A percentile compares a stretch with the other conserved stretches of the same genome.
Conservation (phyloP, 345 rosid species). For the Dipteronia sinensis region DNA sequence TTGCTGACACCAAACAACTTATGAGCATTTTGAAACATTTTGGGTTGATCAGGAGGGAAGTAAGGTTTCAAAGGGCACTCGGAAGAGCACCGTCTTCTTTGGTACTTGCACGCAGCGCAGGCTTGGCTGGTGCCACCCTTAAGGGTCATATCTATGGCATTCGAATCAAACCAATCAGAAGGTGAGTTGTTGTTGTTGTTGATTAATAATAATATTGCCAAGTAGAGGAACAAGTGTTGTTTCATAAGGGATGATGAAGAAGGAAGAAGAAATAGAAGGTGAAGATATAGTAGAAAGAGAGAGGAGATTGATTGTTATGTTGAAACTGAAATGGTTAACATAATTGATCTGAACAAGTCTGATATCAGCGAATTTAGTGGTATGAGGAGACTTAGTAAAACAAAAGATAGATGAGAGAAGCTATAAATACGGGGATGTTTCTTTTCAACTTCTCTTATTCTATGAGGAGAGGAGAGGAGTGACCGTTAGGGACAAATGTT, state of each 20-base stretch:
- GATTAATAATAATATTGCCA: not conserved
- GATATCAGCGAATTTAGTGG: constrained; percentile 51
- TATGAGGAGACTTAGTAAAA: constrained; percentile 43
- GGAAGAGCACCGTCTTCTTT: constrained; percentile 62
- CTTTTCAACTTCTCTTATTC: not conserved
- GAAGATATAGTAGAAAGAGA: not conserved
- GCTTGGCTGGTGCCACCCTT: constrained; percentile 92
- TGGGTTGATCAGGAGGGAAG: constrained; percentile 79
- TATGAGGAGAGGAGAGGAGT: no score
- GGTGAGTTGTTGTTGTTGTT: not conserved
- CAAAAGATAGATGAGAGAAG: constrained; percentile 3
- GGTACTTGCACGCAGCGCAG: constrained; percentile 96
- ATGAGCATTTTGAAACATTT: constrained; percentile 76
- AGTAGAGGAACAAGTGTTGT: not conserved
- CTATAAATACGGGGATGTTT: constrained; percentile 18
- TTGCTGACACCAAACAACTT: constrained; percentile 80
- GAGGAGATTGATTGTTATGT: not conserved
- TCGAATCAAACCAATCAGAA: constrained; percentile 6
- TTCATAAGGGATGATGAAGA: not conserved
- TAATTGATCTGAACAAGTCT: constrained; percentile 41
- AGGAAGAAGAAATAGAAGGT: not conserved
- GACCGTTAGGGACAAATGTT: constrained; percentile 30
- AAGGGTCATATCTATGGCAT: constrained; percentile 62
- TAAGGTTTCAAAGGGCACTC: constrained; percentile 82
- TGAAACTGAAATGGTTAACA: constrained; percentile 37